Percentiles rank a stretch among this genome's conserved stretches.
Evolutionary conservation across 106 monocot genomes (phyloP).

Genomic region (Dioscorea alata): DNA sequence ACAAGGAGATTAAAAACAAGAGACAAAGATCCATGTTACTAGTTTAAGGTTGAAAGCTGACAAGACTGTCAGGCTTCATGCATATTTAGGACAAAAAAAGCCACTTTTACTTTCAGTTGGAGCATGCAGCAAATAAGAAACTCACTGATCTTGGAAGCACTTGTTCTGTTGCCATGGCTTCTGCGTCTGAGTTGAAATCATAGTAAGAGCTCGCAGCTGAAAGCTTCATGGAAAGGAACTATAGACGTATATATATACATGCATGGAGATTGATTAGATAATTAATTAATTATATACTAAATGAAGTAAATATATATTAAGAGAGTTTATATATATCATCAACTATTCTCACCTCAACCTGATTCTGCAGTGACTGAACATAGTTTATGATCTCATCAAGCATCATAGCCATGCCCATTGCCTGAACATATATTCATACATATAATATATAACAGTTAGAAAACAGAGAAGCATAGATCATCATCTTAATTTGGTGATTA

Average conservation of each 20-base stretch:
- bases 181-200: conserved; percentile 31
- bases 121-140: no score
- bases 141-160: background rate
- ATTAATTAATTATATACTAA: no score
- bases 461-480: no score
- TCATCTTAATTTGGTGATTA: no score
- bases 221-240: conserved; percentile 84
- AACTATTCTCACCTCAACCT: conserved; percentile 45
- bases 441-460: no score
- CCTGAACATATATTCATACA: conserved; percentile 9
- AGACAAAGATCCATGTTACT: no score
- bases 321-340: background rate
- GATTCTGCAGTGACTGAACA: conserved; percentile 71
- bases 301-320: no score
- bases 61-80: background rate
- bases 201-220: conserved; percentile 51
- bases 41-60: no score
- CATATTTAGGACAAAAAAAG: background rate
- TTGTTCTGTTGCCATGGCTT: conserved; percentile 17
- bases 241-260: background rate
- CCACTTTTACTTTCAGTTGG: background rate
- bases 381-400: conserved; percentile 82
- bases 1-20: no score
- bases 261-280: background rate
- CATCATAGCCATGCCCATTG: conserved; percentile 65